A percentile compares a stretch with the other conserved stretches of the same genome.
Evolutionary conservation across 2,329 filamentous ascomycete species (phyloP).

Genomic region (Neonectria magnoliae): DNA sequence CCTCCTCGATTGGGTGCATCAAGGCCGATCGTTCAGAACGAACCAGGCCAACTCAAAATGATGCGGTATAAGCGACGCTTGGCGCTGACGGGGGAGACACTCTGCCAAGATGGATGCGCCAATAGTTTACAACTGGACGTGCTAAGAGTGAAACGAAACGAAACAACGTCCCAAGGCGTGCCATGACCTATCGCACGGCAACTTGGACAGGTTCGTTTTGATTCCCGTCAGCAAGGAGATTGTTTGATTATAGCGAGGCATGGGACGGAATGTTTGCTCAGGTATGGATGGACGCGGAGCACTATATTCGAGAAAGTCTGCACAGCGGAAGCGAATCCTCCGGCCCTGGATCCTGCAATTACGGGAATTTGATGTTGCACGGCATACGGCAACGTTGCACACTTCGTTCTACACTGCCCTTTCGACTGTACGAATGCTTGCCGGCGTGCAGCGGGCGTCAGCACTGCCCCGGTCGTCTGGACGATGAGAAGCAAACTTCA

Average conservation of each 20-base stretch:
- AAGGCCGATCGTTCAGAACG: background rate
- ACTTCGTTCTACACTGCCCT: background rate
- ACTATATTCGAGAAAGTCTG: background rate
- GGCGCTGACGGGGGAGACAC: conserved; percentile 11
- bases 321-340: background rate
- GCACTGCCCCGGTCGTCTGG: conserved; percentile 10
- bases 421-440: background rate
- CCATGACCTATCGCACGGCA: background rate
- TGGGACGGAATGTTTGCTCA: background rate
- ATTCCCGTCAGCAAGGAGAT: background rate
- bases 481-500: conserved; percentile 3
- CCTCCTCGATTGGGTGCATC: background rate
- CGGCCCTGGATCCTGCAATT: conserved; percentile 7
- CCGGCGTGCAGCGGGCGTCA: background rate
- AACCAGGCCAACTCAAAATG: background rate
- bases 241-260: background rate
- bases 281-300: too few relatives aligned
- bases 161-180: background rate
- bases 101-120: conserved; percentile 1
- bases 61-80: background rate
- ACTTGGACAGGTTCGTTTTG: background rate
- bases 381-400: conserved; percentile 29
- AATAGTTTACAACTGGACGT: conserved; percentile 1
- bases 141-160: conserved; percentile 15
- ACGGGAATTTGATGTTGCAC: conserved; percentile 21